Base-by-base conservation (phyloP, 139 green algal genomes). In the Chlamydomonas sp. region DNA sequence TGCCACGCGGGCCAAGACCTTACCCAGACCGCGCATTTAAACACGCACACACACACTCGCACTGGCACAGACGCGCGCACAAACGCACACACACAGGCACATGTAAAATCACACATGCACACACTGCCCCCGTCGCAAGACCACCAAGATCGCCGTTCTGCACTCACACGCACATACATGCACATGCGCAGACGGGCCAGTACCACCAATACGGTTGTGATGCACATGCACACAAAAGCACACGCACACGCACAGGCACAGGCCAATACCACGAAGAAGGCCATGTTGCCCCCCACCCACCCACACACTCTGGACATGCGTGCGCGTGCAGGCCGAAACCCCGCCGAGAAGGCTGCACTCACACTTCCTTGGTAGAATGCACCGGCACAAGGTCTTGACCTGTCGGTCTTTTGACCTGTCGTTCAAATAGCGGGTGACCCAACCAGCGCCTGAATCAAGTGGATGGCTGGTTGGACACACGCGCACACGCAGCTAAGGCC, bases 241-340 rank as follows among this genome's bases (percentile, higher is more conserved):
- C 54, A 63, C 22, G n/a, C 54, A 28, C 6, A 16, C 16, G 6
- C 22, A 28, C 29, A 24, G n/a, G 20, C 24, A 69, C 62, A 69
- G 36, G 62, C 62, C 3, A 54, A 69, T 20, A 69, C 62, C 36
- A 57, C 62, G 3, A 54, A 69, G 36, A 54, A 69, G 36, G 57
- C 13, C 43, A 54, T 54, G 43, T 54, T 54, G 20, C 13, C 43
- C 43, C 43, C 13, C 20, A 20, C 43, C 13, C 43, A 54, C 43
- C 13, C 43, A 54, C n/a, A 54, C 43, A 54, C 43, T 26, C 43
- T 26, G 16, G 16, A 26, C 43, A 54, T 54, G 43, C 43, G n/a
- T n/a, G n/a, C n/a, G n/a, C n/a, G n/a, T n/a, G n/a, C n/a, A n/a
- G n/a, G n/a, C n/a, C n/a, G n/a, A n/a, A n/a, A n/a, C n/a, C n/a